These are phyloP conservation scores for Saccharata proteae DNA, from an alignment of 2,329 filamentous ascomycete species.

Conservation along the genomic window DNA sequence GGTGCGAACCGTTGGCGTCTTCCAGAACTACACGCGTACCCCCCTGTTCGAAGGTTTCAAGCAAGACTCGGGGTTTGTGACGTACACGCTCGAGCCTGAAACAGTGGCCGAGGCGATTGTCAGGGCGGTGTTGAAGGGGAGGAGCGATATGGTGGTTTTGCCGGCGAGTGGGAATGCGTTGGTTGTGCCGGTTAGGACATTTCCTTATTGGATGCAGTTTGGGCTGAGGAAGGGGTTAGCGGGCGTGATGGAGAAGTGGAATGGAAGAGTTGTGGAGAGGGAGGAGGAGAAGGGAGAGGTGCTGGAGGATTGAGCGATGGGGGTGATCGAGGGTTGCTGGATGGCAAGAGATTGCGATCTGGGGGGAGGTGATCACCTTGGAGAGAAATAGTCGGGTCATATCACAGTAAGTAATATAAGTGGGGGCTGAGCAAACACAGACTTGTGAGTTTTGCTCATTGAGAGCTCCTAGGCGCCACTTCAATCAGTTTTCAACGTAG, in stretches of 20 bases:
- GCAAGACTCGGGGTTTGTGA: constrained; percentile 38
- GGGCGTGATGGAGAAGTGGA: constrained; percentile 23
- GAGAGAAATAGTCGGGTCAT: too few relatives aligned
- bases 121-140: constrained; percentile 44
- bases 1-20: constrained; percentile 55
- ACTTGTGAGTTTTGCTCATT: too few relatives aligned
- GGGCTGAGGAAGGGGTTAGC: constrained; percentile 32
- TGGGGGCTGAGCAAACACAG: too few relatives aligned
- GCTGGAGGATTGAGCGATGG: too few relatives aligned
- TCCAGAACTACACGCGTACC: constrained; percentile 51
- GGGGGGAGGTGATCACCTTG: too few relatives aligned
- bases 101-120: constrained; percentile 54
- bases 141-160: constrained; percentile 44
- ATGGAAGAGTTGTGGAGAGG: constrained; percentile 23
- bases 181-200: constrained; percentile 29
- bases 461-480: too few relatives aligned
- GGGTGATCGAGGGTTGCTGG: too few relatives aligned
- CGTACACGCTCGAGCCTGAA: constrained; percentile 44
- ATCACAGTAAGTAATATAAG: too few relatives aligned
- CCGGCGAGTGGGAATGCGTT: constrained; percentile 32
- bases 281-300: constrained; percentile 14
- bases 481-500: too few relatives aligned
- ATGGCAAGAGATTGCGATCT: too few relatives aligned
- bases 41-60: constrained; percentile 47
- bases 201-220: constrained; percentile 54